Evolutionary conservation across 1,284 basidiomycete genomes (phyloP), one percentile per base, ranked within the genome.

Genomic region (Apiotrichum akiyoshidainum): DNA sequence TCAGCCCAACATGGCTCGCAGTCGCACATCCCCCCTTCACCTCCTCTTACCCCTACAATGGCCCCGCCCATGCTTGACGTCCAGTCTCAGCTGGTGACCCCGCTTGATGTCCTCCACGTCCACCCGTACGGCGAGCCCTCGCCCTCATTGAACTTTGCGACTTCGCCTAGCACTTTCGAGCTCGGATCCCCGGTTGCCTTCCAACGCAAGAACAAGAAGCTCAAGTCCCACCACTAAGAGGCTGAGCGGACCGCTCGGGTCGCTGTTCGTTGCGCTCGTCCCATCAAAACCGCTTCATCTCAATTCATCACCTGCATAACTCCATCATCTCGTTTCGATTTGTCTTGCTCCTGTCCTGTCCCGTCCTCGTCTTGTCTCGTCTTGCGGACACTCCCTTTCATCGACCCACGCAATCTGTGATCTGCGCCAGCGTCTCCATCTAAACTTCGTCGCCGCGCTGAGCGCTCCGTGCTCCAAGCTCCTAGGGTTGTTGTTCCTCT

Each of bases 1-100:
- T 17, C 45, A 50, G 48, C 48, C 13, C 48, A 50, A 35, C 37
- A 50, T 11, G 48, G 48, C 17, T 39, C 48, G 12, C 48, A 50
- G 37, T 11, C 48, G 19, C 31, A 50, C 48, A 50, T 50, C 10
- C 48, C 48, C 12, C 48, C 48, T 7, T 50, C 48, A 5, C 48
- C 48, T 5, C 48, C 48, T 19, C 48, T 50, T 13, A 50, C 48
- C 7, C 48, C 48, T 5, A 50, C 35, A 5, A 37, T 17, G 9
- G 6, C 19, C 10, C 3, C 8, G 4, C 16, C 17, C 34, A 50
- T 37, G 35, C n/a, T 35, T 16, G 37, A 5, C 21, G 12, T 13
- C 10, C 48, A 39, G 48, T 19, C 37, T 10, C 9, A 8, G 35
- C 7, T 19, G 5, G 33, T 16, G 8, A 5, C 46, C 34, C 46